Evolutionary conservation across 805 yeast species (phyloP), one percentile per base, ranked within the genome.

Genomic region (Saccharomycopsis lassenensis): DNA sequence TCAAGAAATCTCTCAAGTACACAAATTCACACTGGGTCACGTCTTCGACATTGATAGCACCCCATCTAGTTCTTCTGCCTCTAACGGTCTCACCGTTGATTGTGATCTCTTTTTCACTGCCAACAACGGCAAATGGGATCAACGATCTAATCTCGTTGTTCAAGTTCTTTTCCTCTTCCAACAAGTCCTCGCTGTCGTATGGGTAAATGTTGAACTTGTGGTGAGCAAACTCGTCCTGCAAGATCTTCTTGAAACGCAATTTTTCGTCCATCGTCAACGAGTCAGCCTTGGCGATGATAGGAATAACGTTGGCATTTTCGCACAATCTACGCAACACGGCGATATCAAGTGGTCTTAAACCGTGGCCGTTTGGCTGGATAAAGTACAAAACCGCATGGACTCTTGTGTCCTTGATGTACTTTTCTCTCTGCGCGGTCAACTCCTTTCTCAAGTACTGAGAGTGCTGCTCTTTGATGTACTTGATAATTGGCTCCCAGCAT

Each of bases 401-500:
- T 54, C 97, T 75, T 8, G 95, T 73, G 59, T 89, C 98, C 26
- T 69, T 72, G 42, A 87, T 80, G 52, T 66, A 61, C 57, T 71
- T 71, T 54, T 86, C 95, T 61, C 97, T 78, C 52, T 82, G 85
- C 7, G 97, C 95, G 14, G 94, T 89, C 56, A 89, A 76, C 61
- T 87, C 97, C 58, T 81, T 83, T 62, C 96, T 79, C 54, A 87
- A 68, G 58, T 82, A 87, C 51, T 77, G 77, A 29, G 93, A 80
- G 58, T 87, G 94, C 61, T 87, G 96, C 59, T 87, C 96, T 62
- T 87, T 87, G 56, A 87, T 84, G 61, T 86, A 87, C 60, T 84
- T 85, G 46, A 87, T 78, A 45, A 87, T 77, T 36, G 95, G 95
- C 50, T 87, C 97, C 95, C 96, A 89, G 60, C 94, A 86, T 59